A percentile compares a stretch with the other conserved stretches of the same genome.
Conservation (phyloP, 2,329 filamentous ascomycete genomes). For the Coniochaeta ligniaria region DNA sequence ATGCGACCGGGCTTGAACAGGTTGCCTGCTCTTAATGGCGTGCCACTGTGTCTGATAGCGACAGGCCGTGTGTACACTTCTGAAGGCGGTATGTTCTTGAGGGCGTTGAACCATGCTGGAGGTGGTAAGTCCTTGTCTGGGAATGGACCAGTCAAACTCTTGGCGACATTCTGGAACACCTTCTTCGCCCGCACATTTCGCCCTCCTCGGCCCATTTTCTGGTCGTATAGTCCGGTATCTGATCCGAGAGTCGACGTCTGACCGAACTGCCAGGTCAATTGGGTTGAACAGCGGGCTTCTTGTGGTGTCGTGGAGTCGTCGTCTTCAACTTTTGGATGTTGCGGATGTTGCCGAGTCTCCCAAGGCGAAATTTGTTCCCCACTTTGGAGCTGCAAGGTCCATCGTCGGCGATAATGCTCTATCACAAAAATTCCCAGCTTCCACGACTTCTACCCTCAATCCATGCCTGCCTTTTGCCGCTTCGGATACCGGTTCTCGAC, state of each 20-base stretch:
- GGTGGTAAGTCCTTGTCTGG: constrained; percentile 16
- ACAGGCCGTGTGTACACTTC: constrained; percentile 50
- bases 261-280: background rate
- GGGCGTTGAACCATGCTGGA: constrained; percentile 42
- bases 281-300: background rate
- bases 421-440: constrained; percentile 2
- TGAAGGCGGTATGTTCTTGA: constrained; percentile 48
- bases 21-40: constrained; percentile 13
- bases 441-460: background rate
- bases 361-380: constrained; percentile 12
- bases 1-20: constrained; percentile 77
- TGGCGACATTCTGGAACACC: constrained; percentile 35
- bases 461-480: background rate
- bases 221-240: background rate
- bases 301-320: constrained; percentile 3
- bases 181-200: background rate
- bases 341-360: constrained; percentile 1
- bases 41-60: constrained; percentile 35
- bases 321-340: constrained; percentile 2
- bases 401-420: background rate
- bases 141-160: constrained; percentile 15
- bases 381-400: background rate
- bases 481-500: background rate
- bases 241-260: background rate
- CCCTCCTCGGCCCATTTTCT: constrained; percentile 1